Conservation (phyloP, 2,329 filamentous ascomycete species). For the Microsporum canis region DNA sequence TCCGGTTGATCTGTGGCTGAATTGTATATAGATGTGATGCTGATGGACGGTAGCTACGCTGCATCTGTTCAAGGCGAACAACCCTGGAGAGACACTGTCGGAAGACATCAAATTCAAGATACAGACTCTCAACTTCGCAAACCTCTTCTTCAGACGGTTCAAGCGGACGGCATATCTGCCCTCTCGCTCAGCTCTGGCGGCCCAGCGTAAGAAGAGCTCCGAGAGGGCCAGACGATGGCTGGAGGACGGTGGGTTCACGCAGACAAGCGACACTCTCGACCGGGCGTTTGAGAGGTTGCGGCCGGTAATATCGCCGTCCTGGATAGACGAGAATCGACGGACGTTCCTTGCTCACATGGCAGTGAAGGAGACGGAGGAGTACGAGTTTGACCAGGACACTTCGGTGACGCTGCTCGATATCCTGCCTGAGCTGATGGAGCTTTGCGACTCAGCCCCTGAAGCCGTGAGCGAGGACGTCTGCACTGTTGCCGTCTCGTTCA, state of each 20-base stretch:
- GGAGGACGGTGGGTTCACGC: background rate
- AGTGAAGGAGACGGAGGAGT: constrained; percentile 17
- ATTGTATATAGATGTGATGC: background rate
- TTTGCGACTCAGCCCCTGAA: constrained; percentile 32
- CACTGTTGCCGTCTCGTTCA: constrained; percentile 37
- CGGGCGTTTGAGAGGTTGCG: background rate
- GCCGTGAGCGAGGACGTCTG: constrained; percentile 32
- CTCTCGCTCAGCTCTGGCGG: constrained; percentile 26
- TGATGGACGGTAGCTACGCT: constrained; percentile 16
- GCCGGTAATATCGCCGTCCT: background rate
- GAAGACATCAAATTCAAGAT: constrained; percentile 38
- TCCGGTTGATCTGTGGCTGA: background rate
- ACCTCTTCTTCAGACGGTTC: constrained; percentile 35
- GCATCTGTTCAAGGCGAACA: constrained; percentile 31
- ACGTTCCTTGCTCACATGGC: constrained; percentile 22
- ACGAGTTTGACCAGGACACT: constrained; percentile 9
- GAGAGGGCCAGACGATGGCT: background rate
- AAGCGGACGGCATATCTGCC: constrained; percentile 28
- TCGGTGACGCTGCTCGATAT: constrained; percentile 31
- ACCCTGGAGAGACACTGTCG: constrained; percentile 27
- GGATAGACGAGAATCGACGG: constrained; percentile 19
- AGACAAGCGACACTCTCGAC: background rate
- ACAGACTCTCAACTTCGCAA: constrained; percentile 38
- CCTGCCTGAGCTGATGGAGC: constrained; percentile 38
- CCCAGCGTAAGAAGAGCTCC: constrained; percentile 5